A percentile compares a stretch with the other conserved stretches of the same genome.
Conservation (phyloP, 164 flowering plant genomes). For the Stephania cephalantha region DNA sequence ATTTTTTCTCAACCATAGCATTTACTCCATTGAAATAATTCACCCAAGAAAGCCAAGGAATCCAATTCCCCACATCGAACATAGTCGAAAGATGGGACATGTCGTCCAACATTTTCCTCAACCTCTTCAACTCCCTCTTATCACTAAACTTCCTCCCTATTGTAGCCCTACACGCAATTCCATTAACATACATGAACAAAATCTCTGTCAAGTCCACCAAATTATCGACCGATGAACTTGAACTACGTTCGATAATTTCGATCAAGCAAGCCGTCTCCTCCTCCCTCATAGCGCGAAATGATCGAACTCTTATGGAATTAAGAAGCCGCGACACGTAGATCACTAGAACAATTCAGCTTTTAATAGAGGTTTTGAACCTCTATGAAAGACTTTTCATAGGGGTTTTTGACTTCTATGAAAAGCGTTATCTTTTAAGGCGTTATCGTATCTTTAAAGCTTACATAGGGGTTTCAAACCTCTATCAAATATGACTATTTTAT, state of each 20-base stretch:
- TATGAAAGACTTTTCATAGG: too few relatives aligned
- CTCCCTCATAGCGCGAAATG: constrained; percentile 11
- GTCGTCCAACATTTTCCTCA: neutral
- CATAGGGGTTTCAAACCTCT: too few relatives aligned
- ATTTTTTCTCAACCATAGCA: constrained; percentile 3
- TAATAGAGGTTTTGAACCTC: too few relatives aligned
- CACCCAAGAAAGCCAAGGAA: constrained; percentile 12
- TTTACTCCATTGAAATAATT: constrained; percentile 11
- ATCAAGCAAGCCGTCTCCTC: constrained; percentile 21
- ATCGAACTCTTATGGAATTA: constrained; percentile 1
- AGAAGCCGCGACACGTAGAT: neutral
- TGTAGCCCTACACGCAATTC: constrained; percentile 20
- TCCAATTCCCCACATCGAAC: constrained; percentile 8
- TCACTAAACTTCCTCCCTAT: constrained; percentile 21
- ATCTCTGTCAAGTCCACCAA: constrained; percentile 19
- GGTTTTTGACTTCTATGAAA: too few relatives aligned
- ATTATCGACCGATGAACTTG: neutral
- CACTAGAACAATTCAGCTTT: too few relatives aligned
- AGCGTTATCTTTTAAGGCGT: too few relatives aligned
- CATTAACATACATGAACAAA: constrained; percentile 4
- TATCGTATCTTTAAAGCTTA: too few relatives aligned
- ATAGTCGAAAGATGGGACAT: neutral
- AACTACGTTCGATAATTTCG: constrained; percentile 3
- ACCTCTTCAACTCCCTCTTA: constrained; percentile 7
- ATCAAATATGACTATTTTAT: too few relatives aligned